phyloP scores from a whole-genome alignment of 768 basidiomycete genomes.

The Cubamyces lactineus region DNA sequence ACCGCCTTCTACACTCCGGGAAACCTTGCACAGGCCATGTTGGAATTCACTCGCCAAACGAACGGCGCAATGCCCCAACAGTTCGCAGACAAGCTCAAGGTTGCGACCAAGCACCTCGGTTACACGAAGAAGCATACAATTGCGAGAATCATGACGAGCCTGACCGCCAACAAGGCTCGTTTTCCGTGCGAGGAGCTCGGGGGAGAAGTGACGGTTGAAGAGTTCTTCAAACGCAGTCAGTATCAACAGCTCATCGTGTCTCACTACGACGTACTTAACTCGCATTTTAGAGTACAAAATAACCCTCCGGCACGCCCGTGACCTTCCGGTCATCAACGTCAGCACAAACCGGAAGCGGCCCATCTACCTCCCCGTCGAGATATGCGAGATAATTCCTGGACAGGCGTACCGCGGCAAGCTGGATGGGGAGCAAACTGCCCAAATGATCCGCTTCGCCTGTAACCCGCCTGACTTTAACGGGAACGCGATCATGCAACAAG shows the following conservation, averaged over 20 bases:
- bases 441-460: slow-evolving; percentile 75
- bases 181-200: slow-evolving; percentile 66
- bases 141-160: slow-evolving; percentile 26
- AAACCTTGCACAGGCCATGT: slow-evolving; percentile 62
- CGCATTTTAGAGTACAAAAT: slow-evolving; percentile 57
- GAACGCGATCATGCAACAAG: slow-evolving; percentile 56
- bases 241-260: slow-evolving; percentile 15
- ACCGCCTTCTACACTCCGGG: slow-evolving; percentile 60
- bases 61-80: slow-evolving; percentile 48
- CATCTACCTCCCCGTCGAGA: slow-evolving; percentile 63
- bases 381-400: slow-evolving; percentile 66
- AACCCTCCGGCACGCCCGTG: slow-evolving; percentile 44
- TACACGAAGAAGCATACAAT: slow-evolving; percentile 53
- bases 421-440: slow-evolving; percentile 58
- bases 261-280: neutral
- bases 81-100: slow-evolving; percentile 57
- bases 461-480: slow-evolving; percentile 65
- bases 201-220: slow-evolving; percentile 57
- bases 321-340: slow-evolving; percentile 41
- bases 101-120: slow-evolving; percentile 59
- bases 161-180: slow-evolving; percentile 31
- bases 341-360: slow-evolving; percentile 34
- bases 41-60: slow-evolving; percentile 48
- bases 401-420: slow-evolving; percentile 66
- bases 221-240: slow-evolving; percentile 68